Base-by-base conservation (phyloP, 2,329 filamentous ascomycete species). In the Ciborinia camelliae region DNA sequence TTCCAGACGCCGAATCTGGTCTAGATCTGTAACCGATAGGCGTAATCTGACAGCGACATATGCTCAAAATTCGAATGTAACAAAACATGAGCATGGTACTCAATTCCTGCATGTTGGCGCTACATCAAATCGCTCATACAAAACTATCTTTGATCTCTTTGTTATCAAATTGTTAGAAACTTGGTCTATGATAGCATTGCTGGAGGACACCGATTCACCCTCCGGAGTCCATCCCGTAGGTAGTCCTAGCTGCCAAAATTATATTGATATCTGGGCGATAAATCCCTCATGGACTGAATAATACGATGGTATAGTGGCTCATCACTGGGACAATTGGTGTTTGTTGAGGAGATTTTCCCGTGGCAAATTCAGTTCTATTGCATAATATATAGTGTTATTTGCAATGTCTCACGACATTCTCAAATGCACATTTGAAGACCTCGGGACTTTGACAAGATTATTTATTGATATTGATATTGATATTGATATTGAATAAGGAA, bases 61-160 rank as follows among this genome's bases (percentile, higher is more conserved):
- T 23, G 10, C 20, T 37, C 12, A 6, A 23, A n/a, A n/a, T 45
- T 45, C 18, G 18, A 32, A 28, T 15, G 52, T 28, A 41, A 41
- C n/a, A 14, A 41, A 41, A 55, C n/a, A 41, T 20, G 4, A 41
- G 26, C 35, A 18, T 41, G 35, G 14, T 55, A n/a, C 9, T 12
- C 35, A 28, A 28, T 41, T 10, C 20, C 52, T 41, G 23, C 35
- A 41, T 28, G 15, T 57, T 14, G 30, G 30, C 55, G 41, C 9
- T 47, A 23, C 18, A 47, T 59, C 55, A 59, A 59, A 59, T 59
- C 55, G 55, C 55, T 47, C 55, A 59, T 59, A 59, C n/a, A 47
- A 59, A 55, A 59, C n/a, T n/a, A n/a, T n/a, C n/a, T 18, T 45
- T 26, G 43, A 37, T 35, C 18, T 35, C 28, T 23, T 23, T 30